Evolutionary conservation across 371 early-diverging fungal species (phyloP), one percentile per base, ranked within the genome.

Genomic region (Circinella umbellata): DNA sequence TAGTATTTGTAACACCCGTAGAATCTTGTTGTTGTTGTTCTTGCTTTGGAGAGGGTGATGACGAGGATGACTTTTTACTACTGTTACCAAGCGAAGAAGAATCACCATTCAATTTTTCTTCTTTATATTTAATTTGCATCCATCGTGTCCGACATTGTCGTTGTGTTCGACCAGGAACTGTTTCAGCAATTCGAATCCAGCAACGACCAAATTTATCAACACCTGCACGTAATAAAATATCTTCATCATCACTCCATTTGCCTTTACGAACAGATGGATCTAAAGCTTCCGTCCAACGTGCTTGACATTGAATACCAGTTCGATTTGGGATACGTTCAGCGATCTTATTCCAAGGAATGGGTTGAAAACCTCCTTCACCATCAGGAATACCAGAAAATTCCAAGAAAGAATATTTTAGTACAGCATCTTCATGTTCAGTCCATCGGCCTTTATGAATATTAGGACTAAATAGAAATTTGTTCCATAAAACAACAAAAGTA

Each of bases 111-210:
- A 66, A 27, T 42, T 69, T 69, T 54, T 69, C 69, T 70, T 85
- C 83, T 60, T 87, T 87, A 54, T 86, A 82, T 63, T 84, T 82
- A 9, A 87, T 73, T 69, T 88, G 87, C 59, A 86, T 86, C 88
- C 88, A 93, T 39, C 93, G 83, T 7, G 92, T 90, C 27, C 93
- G 83, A 54, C 93, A 93, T 69, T 93, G 93, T 37, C 92, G 78
- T 75, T 89, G 89, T 3, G 93, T 93, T 51, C 93, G 74, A 8
- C 91, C 90, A 7, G 83, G 86, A 46, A 93, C 89, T 3, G 75
- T 76, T 38, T 86, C 88, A 1, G 92, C 89, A 63, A 93, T 89
- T 66, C 88, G 81, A n/a, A 92, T 91, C 93, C 93, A 93, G 49
- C 88, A 86, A 63, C 86, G 81, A 7, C 89, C 88, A 69, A 74